Base-by-base conservation (phyloP, 805 yeast species). In the Cyberlindnera japonica region DNA sequence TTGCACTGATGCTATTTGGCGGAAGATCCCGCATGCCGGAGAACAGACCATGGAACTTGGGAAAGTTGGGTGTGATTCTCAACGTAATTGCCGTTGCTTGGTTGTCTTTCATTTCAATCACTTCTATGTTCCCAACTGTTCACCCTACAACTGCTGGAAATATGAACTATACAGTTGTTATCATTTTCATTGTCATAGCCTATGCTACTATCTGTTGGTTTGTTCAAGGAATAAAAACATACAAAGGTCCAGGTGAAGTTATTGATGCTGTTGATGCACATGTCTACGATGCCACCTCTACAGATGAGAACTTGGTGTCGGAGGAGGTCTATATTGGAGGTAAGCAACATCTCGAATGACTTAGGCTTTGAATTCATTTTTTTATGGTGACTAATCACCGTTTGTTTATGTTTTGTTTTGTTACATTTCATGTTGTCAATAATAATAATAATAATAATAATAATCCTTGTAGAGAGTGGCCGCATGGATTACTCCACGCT, bases 141-240 rank as follows among this genome's bases (percentile, higher is more conserved):
- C 18, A 35, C 21, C 61, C 61, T 28, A 54, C 51, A n/a, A 35
- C 33, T 31, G 44, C 55, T 10, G 54, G 54, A 13, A 50, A 50
- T 36, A 56, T 56, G 61, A 54, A 56, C 41, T 56, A 56, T 35
- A 53, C 59, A 1, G 56, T 54, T n/a, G 57, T 52, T 10, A 49
- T 56, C 20, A 36, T 53, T 22, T 51, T 50, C 36, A 43, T 53
- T 24, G 58, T 51, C 13, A 39, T 56, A 18, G 43, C 44, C 8
- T 54, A 51, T 32, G 50, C 60, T 13, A 41, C 51, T 1, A 40
- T 53, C 31, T 49, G 54, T 15, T 56, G 55, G 50, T 37, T 50
- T 28, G 41, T 54, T 20, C 59, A 56, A 33, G 60, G 58, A 17
- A 38, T 40, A 12, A 54, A 53, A 48, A 54, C 58, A 2, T 56